Base-by-base conservation (phyloP, 495 filamentous ascomycete species). In the Aspergillus heteromorphus region DNA sequence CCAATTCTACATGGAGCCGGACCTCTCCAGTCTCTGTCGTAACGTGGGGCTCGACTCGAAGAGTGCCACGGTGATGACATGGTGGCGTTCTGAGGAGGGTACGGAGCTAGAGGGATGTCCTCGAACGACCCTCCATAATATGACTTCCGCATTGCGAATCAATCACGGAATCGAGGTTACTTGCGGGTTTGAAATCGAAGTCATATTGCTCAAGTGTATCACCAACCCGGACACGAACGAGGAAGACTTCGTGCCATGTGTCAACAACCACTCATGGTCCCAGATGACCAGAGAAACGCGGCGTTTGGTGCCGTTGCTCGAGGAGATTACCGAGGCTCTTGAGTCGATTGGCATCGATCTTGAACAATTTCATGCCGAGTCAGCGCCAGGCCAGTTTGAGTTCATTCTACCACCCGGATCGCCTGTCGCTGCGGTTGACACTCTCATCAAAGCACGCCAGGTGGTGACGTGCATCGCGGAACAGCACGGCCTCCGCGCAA, bases 131-230 rank as follows among this genome's bases (percentile, higher is more conserved):
- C 70, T 88, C 36, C 69, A 74, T 3, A 70, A 70, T 20, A 71
- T 84, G 13, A 61, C 87, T 11, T 66, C 76, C n/a, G 60, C 59
- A 20, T 55, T 72, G 11, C 65, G 71, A 10, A 70, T 77, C 13
- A 42, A 71, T 14, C 58, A 66, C 21, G 63, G 70, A 8, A 70
- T 81, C 30, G 61, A 79, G 21, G 80, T 91, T 34, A 71, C 86
- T 1, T 63, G 88, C 23, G 91, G 91, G 4, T 92, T 92, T 60
- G 91, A 95, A 67, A 83, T 92, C 30, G 91, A 95, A 66, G 83
- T 96, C 17, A 75, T 89, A 6, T 85, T 95, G 54, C 65, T 93
- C 48, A 66, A 60, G 8, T 64, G 69, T 30, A 52, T 53, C n/a
- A 49, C 52, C 4, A 54, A 57, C n/a, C 51, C 56, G 17, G 59